Conservation (phyloP, 495 filamentous ascomycete genomes). For the Clohesyomyces aquaticus region DNA sequence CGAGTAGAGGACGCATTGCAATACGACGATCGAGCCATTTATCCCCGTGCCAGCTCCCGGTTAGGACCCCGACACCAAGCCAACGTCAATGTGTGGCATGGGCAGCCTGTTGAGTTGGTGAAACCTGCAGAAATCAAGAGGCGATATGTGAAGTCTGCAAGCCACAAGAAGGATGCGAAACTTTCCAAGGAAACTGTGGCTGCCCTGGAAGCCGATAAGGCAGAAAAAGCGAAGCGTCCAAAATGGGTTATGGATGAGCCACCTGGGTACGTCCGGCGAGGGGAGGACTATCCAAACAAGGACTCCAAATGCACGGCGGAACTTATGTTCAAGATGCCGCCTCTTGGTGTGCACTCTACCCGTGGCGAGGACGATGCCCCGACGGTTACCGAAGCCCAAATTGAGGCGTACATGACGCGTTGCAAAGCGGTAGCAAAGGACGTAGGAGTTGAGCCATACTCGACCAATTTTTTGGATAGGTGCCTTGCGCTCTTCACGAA, state of each 20-base stretch:
- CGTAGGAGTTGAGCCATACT: constrained; percentile 58
- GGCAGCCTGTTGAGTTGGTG: constrained; percentile 81
- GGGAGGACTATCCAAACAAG: constrained; percentile 69
- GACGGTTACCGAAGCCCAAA: constrained; percentile 53
- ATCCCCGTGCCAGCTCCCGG: constrained; percentile 91
- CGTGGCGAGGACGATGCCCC: constrained; percentile 57
- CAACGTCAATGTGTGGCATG: constrained; percentile 79
- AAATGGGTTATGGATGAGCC: constrained; percentile 95
- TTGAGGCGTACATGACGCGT: constrained; percentile 75
- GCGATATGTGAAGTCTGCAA: constrained; percentile 64
- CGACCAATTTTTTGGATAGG: constrained; percentile 85
- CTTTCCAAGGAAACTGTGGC: constrained; percentile 77
- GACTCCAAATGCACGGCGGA: constrained; percentile 61
- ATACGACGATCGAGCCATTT: constrained; percentile 92
- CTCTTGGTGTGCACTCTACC: constrained; percentile 51
- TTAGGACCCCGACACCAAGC: constrained; percentile 93
- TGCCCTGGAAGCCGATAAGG: constrained; percentile 77
- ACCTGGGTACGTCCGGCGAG: constrained; percentile 77
- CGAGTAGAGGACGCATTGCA: constrained; percentile 95
- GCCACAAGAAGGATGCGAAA: constrained; percentile 71
- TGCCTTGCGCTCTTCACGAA: constrained; percentile 74
- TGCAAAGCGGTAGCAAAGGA: constrained; percentile 64
- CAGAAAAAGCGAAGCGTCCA: constrained; percentile 75
- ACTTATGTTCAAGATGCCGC: constrained; percentile 64
- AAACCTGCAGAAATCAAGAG: constrained; percentile 87